These are phyloP conservation scores for Oldenlandia corymbosa DNA, from an alignment of 257 asterid species.

Conservation along the genomic window DNA sequence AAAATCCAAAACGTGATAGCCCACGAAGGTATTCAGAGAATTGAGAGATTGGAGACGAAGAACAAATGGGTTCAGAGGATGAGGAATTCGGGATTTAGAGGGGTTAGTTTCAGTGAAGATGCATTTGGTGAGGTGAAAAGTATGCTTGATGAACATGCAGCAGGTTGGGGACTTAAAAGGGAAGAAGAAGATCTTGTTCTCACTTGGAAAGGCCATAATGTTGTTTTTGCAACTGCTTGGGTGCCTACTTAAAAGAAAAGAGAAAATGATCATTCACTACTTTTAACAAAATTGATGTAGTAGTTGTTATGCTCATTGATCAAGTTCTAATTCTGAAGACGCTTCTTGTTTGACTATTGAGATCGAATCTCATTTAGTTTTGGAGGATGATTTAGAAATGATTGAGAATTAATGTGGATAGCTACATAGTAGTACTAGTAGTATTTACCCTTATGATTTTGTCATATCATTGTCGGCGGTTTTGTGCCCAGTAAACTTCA, in stretches of 20 bases:
- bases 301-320: background rate
- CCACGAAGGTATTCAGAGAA: constrained; percentile 60
- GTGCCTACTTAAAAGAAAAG: too few relatives aligned
- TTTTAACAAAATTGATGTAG: too few relatives aligned
- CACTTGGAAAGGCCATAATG: constrained; percentile 97
- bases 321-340: constrained; percentile 5
- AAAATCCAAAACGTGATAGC: constrained; percentile 83
- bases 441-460: background rate
- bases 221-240: constrained; percentile 91
- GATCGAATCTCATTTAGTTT: background rate
- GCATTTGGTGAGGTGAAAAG: constrained; percentile 59
- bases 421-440: too few relatives aligned
- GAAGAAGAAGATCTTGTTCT: constrained; percentile 76
- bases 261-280: constrained; percentile 8
- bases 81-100: constrained; percentile 57
- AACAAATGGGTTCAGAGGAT: constrained; percentile 67
- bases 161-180: constrained; percentile 94
- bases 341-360: background rate
- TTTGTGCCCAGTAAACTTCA: background rate
- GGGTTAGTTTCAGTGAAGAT: constrained; percentile 53
- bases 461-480: background rate
- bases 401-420: too few relatives aligned
- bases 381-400: constrained; percentile 3
- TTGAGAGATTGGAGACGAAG: constrained; percentile 73
- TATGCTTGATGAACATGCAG: constrained; percentile 92